A percentile compares a stretch with the other conserved stretches of the same genome.
Evolutionary conservation across 2,329 filamentous ascomycete species (phyloP).

Genomic region (Trichothecium sympodiale): DNA sequence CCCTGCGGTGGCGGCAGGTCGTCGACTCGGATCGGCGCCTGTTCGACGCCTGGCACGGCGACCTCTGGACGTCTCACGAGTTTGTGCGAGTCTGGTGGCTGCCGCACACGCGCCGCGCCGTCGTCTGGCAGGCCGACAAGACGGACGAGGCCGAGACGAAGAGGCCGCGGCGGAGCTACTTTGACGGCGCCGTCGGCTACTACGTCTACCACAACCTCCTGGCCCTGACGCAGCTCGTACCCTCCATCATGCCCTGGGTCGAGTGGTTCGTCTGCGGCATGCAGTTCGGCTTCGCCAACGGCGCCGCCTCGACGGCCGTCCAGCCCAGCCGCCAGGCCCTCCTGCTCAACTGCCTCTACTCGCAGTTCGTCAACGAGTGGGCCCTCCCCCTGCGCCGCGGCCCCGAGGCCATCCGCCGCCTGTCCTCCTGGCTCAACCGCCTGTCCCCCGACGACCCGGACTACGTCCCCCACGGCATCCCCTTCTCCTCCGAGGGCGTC

Average conservation of each 20-base stretch:
- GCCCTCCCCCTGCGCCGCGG: slow-evolving; percentile 77
- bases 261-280: slow-evolving; percentile 97
- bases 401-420: slow-evolving; percentile 71
- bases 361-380: slow-evolving; percentile 99
- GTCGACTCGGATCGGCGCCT: slow-evolving; percentile 61
- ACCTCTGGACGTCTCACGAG: slow-evolving; percentile 73
- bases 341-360: slow-evolving; percentile 94
- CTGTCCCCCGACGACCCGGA: slow-evolving; percentile 50
- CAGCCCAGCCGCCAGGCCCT: slow-evolving; percentile 72
- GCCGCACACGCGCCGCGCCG: slow-evolving; percentile 77
- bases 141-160: slow-evolving; percentile 50
- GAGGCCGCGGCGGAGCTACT: slow-evolving; percentile 56
- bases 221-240: slow-evolving; percentile 66
- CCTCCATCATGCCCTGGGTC: slow-evolving; percentile 71
- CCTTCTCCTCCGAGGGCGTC: slow-evolving; percentile 66
- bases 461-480: slow-evolving; percentile 58
- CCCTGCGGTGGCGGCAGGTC: slow-evolving; percentile 78
- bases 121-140: slow-evolving; percentile 82
- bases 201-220: slow-evolving; percentile 88
- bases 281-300: slow-evolving; percentile 84
- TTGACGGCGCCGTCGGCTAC: slow-evolving; percentile 72
- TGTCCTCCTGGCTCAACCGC: slow-evolving; percentile 75
- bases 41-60: slow-evolving; percentile 55
- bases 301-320: slow-evolving; percentile 58
- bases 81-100: slow-evolving; percentile 98